Evolutionary conservation across 1,284 basidiomycete species (phyloP).

Genomic region (Ustilago loliicola): DNA sequence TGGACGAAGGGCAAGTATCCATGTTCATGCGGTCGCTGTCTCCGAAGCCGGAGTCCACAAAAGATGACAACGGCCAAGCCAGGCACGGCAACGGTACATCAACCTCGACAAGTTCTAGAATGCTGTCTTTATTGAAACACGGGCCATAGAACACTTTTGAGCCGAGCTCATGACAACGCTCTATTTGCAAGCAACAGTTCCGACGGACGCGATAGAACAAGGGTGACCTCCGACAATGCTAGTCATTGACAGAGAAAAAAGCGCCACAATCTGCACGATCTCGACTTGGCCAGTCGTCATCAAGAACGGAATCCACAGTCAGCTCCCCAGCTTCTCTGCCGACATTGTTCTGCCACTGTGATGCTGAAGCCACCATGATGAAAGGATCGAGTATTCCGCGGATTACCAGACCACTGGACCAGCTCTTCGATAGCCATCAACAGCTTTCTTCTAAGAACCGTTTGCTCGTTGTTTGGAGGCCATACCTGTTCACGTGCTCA

Average conservation of each 20-base stretch:
- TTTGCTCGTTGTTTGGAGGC: not conserved
- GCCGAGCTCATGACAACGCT: not conserved
- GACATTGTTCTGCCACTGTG: not conserved
- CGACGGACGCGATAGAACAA: not conserved
- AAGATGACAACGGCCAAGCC: not conserved
- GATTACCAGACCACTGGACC: not conserved
- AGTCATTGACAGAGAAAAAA: not conserved
- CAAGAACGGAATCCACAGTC: not conserved
- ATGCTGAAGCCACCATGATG: not conserved
- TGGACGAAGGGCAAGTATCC: too few species aligned
- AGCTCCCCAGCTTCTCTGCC: not conserved
- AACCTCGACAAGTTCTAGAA: not conserved
- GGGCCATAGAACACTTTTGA: not conserved
- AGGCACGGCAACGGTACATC: not conserved
- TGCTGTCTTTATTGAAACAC: not conserved
- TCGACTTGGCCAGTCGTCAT: not conserved
- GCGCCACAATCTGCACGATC: not conserved
- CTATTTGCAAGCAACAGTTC: not conserved
- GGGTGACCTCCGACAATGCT: not conserved
- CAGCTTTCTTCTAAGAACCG: not conserved
- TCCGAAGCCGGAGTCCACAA: not conserved
- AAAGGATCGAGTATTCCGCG: not conserved
- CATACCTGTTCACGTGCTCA: not conserved
- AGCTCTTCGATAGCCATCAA: not conserved
- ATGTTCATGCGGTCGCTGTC: not conserved